A percentile compares a stretch with the other conserved stretches of the same genome.
phyloP scores from a whole-genome alignment of 2,329 filamentous ascomycete genomes.

The Fusarium sp. region DNA sequence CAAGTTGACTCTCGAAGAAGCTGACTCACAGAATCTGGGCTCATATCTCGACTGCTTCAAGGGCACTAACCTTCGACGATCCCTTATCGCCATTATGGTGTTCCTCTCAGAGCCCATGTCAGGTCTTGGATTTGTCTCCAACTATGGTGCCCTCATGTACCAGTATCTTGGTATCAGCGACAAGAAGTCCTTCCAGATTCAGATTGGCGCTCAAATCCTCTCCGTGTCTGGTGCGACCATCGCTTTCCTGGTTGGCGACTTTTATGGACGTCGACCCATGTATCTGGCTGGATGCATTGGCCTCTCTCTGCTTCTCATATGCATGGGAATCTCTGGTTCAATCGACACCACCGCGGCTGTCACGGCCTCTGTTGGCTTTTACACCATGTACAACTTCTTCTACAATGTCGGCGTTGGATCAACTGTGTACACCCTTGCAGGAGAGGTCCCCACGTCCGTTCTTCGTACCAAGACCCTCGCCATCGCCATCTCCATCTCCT shows the following conservation, averaged over 20 bases:
- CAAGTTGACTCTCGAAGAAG: constrained; percentile 57
- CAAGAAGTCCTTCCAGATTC: constrained; percentile 40
- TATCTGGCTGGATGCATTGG: constrained; percentile 38
- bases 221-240: constrained; percentile 44
- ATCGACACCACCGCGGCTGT: constrained; percentile 35
- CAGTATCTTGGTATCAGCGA: constrained; percentile 43
- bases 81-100: constrained; percentile 53
- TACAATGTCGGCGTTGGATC: constrained; percentile 54
- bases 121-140: constrained; percentile 55
- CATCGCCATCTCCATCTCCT: constrained; percentile 53
- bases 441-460: constrained; percentile 55
- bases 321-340: constrained; percentile 43
- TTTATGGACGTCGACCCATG: constrained; percentile 44
- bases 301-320: constrained; percentile 36
- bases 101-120: constrained; percentile 55
- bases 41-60: constrained; percentile 57
- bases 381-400: constrained; percentile 52
- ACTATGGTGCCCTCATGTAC: constrained; percentile 52
- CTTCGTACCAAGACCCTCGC: constrained; percentile 55
- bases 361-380: constrained; percentile 46
- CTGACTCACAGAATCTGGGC: constrained; percentile 41
- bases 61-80: constrained; percentile 53
- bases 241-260: constrained; percentile 40
- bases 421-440: constrained; percentile 53
- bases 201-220: constrained; percentile 43